phyloP scores from a whole-genome alignment of 2,329 filamentous ascomycete genomes.

The Sporothrix phasma region DNA sequence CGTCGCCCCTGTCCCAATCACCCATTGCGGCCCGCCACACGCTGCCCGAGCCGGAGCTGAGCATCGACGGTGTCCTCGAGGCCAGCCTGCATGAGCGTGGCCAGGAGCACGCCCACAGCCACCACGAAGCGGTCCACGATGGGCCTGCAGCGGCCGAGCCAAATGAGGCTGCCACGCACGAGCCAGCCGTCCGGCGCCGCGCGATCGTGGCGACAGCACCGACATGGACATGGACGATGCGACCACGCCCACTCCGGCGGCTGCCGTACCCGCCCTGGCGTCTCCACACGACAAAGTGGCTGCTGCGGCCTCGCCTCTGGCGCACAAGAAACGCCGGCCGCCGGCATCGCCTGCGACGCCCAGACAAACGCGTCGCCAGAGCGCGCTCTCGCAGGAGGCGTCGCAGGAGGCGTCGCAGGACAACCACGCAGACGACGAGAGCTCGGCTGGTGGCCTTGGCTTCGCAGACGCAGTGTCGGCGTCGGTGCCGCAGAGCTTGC shows the following conservation, averaged over 20 bases:
- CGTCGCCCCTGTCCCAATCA: conserved; percentile 45
- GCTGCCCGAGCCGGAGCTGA: conserved; percentile 17
- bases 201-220: not conserved
- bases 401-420: not conserved
- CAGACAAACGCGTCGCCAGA: conserved; percentile 10
- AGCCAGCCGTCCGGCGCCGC: not conserved
- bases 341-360: conserved; percentile 7
- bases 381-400: conserved; percentile 4
- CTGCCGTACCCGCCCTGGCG: no score
- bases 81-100: conserved; percentile 6
- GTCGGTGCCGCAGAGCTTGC: conserved; percentile 2
- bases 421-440: not conserved
- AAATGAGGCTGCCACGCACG: not conserved
- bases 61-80: conserved; percentile 19
- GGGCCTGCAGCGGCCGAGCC: not conserved
- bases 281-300: not conserved
- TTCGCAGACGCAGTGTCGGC: not conserved
- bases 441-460: not conserved
- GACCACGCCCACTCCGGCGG: not conserved
- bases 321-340: not conserved
- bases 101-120: not conserved
- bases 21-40: conserved; percentile 31
- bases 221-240: conserved; percentile 10
- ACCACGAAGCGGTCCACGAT: not conserved
- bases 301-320: conserved; percentile 1